Conservation (phyloP, 129 eudicot genomes). For the Centaurea solstitialis region DNA sequence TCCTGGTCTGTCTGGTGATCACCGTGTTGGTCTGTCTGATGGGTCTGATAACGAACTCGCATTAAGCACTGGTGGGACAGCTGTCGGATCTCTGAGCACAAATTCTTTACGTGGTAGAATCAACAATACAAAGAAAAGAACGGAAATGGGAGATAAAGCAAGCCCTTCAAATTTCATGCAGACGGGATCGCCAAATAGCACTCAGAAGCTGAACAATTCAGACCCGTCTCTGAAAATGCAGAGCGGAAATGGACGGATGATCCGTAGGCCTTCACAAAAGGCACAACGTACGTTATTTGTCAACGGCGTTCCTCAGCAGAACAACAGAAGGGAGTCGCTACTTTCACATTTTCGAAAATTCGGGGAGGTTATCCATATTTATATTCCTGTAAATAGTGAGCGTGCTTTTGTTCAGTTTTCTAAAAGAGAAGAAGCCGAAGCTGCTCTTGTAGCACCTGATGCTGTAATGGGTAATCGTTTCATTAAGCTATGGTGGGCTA, state of each 20-base stretch:
- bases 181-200: constrained; percentile 31
- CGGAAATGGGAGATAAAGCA: constrained; percentile 33
- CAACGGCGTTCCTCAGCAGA: constrained; percentile 68
- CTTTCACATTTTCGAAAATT: constrained; percentile 84
- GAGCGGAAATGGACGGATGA: constrained; percentile 41
- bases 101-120: constrained; percentile 59
- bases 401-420: constrained; percentile 93
- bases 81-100: constrained; percentile 47
- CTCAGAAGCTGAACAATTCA: not conserved
- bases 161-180: constrained; percentile 39
- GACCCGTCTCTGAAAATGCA: constrained; percentile 43
- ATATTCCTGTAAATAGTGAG: constrained; percentile 64
- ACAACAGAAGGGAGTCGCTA: constrained; percentile 67
- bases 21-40: constrained; percentile 23
- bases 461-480: constrained; percentile 94
- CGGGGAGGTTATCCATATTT: constrained; percentile 74
- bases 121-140: constrained; percentile 34
- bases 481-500: constrained; percentile 89
- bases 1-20: constrained; percentile 42
- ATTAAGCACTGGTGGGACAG: constrained; percentile 27
- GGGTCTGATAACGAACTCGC: constrained; percentile 42
- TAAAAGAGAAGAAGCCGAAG: constrained; percentile 89
- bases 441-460: constrained; percentile 82
- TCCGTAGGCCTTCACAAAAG: constrained; percentile 65
- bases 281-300: constrained; percentile 80